Evolutionary conservation across 2,329 filamentous ascomycete genomes (phyloP), one percentile per base, ranked within the genome.

Genomic region (Hypoxylon sp.): DNA sequence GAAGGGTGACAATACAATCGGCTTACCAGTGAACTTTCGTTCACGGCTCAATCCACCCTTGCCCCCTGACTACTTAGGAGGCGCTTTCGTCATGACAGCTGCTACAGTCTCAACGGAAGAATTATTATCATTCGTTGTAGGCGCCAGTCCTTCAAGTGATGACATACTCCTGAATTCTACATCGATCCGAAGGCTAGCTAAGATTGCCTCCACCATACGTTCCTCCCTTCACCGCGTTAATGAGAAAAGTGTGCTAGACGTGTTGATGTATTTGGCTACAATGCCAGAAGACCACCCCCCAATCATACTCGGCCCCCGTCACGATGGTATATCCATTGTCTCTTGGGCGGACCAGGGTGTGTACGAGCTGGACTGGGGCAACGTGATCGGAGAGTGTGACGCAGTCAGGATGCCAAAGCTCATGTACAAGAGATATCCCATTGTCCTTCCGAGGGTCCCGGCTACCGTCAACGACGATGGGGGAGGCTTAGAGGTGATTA

Each of bases 21-120:
- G 70, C 7, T 68, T 76, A 28, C 75, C 76, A 5, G 76, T 75
- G 28, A 75, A 78, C 49, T 74, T 77, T 61, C 75, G 75, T 23
- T 52, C 65, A 3, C 67, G 62, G 1, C 25, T 70, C 13, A 57
- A 60, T n/a, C 70, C 71, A 21, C 69, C 69, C 0, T 67, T 77
- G 3, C 69, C 72, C 2, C 32, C 49, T 2, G 57, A 69, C 43
- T 78, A 77, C 38, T 66, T 77, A n/a, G 75, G 76, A 7, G 71
- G 74, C 2, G 75, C 75, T 1, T 78, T 77, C 34, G 45, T 66
- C 2, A 75, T 76, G 73, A 72, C 75, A 5, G 57, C 46, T 5
- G 73, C 71, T 4, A 72, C 60, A 2, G 63, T 49, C 19, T 52
- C 50, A 1, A 48, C 51, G 2, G 48, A 41, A 2, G 68, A 74